phyloP scores from a whole-genome alignment of 2,329 filamentous ascomycete species.

The Colletotrichum destructivum region DNA sequence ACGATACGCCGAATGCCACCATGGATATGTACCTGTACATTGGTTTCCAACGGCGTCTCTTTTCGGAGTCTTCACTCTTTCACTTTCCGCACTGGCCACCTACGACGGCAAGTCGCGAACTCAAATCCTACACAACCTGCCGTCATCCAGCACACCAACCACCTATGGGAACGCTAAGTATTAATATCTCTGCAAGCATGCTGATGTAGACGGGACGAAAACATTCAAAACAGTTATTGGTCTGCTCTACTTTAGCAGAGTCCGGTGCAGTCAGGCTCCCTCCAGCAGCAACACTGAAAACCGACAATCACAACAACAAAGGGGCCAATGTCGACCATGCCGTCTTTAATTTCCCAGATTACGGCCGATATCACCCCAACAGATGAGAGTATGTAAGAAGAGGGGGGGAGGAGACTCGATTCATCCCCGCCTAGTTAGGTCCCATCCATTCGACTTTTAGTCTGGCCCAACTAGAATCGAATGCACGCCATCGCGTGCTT shows the following conservation, averaged over 20 bases:
- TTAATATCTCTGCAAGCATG: background rate
- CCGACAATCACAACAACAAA: background rate
- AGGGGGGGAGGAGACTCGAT: slow-evolving; percentile 28
- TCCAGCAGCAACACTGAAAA: slow-evolving; percentile 2
- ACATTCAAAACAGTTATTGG: background rate
- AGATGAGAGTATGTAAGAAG: background rate
- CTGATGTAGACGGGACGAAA: slow-evolving; percentile 3
- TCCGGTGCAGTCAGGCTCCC: background rate
- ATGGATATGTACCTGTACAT: background rate
- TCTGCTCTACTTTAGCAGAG: background rate
- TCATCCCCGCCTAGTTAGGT: slow-evolving; percentile 31
- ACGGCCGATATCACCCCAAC: slow-evolving; percentile 34
- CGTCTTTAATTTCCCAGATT: slow-evolving; percentile 32
- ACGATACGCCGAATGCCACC: background rate
- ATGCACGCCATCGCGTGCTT: slow-evolving; percentile 38
- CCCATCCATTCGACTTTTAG: background rate
- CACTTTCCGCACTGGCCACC: too few relatives aligned
- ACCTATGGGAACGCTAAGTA: background rate
- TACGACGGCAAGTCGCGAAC: too few relatives aligned
- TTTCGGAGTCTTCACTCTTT: background rate
- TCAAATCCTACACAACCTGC: background rate
- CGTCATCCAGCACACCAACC: background rate
- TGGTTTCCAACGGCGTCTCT: too few relatives aligned
- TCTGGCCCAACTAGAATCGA: slow-evolving; percentile 14
- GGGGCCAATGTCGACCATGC: background rate